A percentile compares a stretch with the other conserved stretches of the same genome.
Evolutionary conservation across 306 rosid species (phyloP).

Genomic region (Cucurbita ficifolia): DNA sequence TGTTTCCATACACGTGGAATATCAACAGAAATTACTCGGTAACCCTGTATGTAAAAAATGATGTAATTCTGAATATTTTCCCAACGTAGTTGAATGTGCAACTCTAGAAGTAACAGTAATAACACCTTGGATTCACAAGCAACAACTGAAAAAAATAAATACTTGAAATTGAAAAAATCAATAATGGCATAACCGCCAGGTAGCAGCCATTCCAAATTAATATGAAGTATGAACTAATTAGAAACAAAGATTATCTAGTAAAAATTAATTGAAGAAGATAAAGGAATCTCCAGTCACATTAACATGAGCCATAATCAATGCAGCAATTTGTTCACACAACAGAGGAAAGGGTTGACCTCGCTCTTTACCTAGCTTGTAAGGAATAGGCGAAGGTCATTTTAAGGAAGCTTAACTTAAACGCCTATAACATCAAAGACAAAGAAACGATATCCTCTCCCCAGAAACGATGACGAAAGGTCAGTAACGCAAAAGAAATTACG

Average conservation of each 20-base stretch:
- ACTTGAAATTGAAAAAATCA: neutral
- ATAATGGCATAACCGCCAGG: neutral
- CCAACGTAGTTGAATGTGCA: neutral
- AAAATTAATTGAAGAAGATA: neutral
- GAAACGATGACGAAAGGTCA: neutral
- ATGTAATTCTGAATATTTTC: neutral
- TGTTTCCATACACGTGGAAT: slow-evolving; percentile 93
- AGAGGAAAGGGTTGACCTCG: neutral
- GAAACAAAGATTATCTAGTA: neutral
- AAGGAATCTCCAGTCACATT: neutral
- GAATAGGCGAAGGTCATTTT: neutral
- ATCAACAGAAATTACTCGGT: slow-evolving; percentile 87
- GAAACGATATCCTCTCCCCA: neutral
- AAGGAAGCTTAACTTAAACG: neutral
- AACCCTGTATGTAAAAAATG: slow-evolving; percentile 48
- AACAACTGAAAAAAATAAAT: neutral
- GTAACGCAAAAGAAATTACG: neutral
- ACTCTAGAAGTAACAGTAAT: neutral
- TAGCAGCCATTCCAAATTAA: neutral
- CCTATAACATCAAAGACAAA: neutral
- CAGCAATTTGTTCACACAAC: neutral
- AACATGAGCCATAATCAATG: neutral
- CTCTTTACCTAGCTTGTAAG: neutral
- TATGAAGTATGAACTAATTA: neutral
- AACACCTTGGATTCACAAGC: neutral